A percentile compares a stretch with the other conserved stretches of the same genome.
phyloP scores from a whole-genome alignment of 495 filamentous ascomycete genomes.

The Bryoglossum gracile region DNA sequence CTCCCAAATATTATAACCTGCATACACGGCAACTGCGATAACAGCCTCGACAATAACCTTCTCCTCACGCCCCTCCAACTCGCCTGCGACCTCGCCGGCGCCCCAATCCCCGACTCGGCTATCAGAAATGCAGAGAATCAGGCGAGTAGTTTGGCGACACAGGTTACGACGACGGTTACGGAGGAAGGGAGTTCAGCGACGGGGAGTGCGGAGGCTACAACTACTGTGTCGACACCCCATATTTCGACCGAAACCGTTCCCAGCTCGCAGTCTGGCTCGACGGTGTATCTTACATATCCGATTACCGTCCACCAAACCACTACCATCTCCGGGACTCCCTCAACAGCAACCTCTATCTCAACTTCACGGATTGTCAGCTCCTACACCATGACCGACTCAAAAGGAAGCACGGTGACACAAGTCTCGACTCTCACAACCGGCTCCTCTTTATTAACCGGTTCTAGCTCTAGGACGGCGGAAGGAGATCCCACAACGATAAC shows the following conservation, averaged over 20 bases:
- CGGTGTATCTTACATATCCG: slow-evolving; percentile 5
- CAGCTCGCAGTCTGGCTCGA: slow-evolving; percentile 1
- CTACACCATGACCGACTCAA: slow-evolving; percentile 12
- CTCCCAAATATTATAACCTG: slow-evolving; percentile 30
- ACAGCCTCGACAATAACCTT: slow-evolving; percentile 23
- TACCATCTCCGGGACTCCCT: slow-evolving; percentile 11
- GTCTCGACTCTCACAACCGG: neutral
- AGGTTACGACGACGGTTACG: slow-evolving; percentile 14
- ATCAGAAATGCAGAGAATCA: slow-evolving; percentile 12
- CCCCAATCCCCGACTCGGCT: slow-evolving; percentile 17
- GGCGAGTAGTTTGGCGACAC: slow-evolving; percentile 7
- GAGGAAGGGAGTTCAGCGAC: slow-evolving; percentile 2
- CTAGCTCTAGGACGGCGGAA: neutral
- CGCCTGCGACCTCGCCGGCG: slow-evolving; percentile 24
- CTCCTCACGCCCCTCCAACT: slow-evolving; percentile 27
- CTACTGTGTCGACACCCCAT: neutral
- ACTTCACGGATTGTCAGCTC: neutral
- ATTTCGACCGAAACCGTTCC: slow-evolving; percentile 8
- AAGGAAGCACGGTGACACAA: slow-evolving; percentile 5
- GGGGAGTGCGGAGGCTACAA: neutral
- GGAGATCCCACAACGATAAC: neutral
- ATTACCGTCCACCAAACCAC: slow-evolving; percentile 7
- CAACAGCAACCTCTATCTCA: slow-evolving; percentile 1
- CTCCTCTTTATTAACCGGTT: neutral
- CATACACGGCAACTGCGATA: slow-evolving; percentile 31